Conservation (phyloP, 2,329 filamentous ascomycete species). For the Paecilomyces niveus region DNA sequence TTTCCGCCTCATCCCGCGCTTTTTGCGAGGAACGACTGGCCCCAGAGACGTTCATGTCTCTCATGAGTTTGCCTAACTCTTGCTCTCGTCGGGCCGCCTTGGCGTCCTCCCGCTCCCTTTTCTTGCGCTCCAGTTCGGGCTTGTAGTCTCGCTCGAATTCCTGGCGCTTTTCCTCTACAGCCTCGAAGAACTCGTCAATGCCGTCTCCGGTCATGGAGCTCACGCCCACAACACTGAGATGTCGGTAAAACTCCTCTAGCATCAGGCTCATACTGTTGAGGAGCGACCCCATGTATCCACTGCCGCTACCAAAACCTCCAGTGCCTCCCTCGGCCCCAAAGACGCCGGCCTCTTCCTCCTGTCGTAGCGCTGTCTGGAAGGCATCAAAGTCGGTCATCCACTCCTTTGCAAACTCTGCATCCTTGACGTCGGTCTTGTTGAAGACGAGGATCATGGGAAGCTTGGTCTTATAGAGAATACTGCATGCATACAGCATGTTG, state of each 20-base stretch:
- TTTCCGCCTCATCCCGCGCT: slow-evolving; percentile 31
- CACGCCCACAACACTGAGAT: slow-evolving; percentile 86
- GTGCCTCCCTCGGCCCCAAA: slow-evolving; percentile 63
- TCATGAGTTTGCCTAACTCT: slow-evolving; percentile 89
- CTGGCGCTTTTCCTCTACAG: slow-evolving; percentile 75
- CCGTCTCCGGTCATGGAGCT: slow-evolving; percentile 89
- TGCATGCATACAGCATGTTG: slow-evolving; percentile 99
- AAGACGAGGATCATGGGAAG: slow-evolving; percentile 98
- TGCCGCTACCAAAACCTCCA: slow-evolving; percentile 59
- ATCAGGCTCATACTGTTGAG: slow-evolving; percentile 97
- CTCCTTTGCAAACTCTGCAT: slow-evolving; percentile 84
- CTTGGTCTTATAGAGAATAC: slow-evolving; percentile 97
- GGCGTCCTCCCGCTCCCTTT: slow-evolving; percentile 65
- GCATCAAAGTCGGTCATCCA: slow-evolving; percentile 99
- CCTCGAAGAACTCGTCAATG: slow-evolving; percentile 86
- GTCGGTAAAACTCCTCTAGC: slow-evolving; percentile 94
- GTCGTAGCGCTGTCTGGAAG: slow-evolving; percentile 77
- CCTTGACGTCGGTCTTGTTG: slow-evolving; percentile 96
- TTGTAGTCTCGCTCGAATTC: slow-evolving; percentile 90
- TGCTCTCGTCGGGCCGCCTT: slow-evolving; percentile 66
- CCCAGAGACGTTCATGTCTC: slow-evolving; percentile 67
- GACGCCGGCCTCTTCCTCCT: slow-evolving; percentile 71
- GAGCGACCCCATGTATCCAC: slow-evolving; percentile 91
- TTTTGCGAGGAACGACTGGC: slow-evolving; percentile 19
- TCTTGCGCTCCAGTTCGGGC: slow-evolving; percentile 77